Evolutionary conservation across 805 yeast species (phyloP).

Genomic region (Brettanomyces nanus): DNA sequence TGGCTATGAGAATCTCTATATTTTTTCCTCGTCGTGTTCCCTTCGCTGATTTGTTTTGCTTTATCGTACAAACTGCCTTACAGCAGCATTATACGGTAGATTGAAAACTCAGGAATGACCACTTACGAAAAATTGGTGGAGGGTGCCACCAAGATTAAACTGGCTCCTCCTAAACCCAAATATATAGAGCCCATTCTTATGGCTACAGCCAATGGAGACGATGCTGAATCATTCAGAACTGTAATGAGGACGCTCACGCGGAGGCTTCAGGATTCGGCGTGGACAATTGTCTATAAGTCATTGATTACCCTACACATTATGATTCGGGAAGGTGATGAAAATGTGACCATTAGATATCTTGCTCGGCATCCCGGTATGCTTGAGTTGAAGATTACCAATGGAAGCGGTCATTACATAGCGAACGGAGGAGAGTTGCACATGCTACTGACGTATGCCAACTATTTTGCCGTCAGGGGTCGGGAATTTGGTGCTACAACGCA

Average conservation of each 20-base stretch:
- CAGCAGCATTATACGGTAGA: too few relatives aligned
- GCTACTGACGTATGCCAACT: slow-evolving; percentile 60
- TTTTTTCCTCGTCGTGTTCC: not conserved
- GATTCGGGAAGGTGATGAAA: slow-evolving; percentile 85
- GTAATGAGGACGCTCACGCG: slow-evolving; percentile 57
- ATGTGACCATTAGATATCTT: slow-evolving; percentile 64
- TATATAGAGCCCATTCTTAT: slow-evolving; percentile 88
- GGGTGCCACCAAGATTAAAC: slow-evolving; percentile 66
- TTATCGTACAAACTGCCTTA: too few relatives aligned
- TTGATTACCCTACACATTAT: slow-evolving; percentile 79
- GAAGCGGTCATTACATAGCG: slow-evolving; percentile 20
- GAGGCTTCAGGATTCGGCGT: slow-evolving; percentile 70
- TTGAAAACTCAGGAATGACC: slow-evolving; percentile 34
- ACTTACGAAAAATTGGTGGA: slow-evolving; percentile 70
- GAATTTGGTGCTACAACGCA: slow-evolving; percentile 57
- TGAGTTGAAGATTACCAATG: slow-evolving; percentile 29
- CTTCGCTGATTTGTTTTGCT: not conserved
- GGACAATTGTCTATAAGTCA: slow-evolving; percentile 87
- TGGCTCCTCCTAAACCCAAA: slow-evolving; percentile 97
- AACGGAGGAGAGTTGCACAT: slow-evolving; percentile 45
- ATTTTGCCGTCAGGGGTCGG: slow-evolving; percentile 57
- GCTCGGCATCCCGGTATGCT: slow-evolving; percentile 55
- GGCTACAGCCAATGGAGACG: slow-evolving; percentile 48
- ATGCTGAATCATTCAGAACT: slow-evolving; percentile 48
- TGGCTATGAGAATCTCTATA: not conserved